Percentiles rank a stretch among this genome's conserved stretches.
Evolutionary conservation across 2,329 filamentous ascomycete genomes (phyloP).

Genomic region (Zymoseptoria ardabiliae): DNA sequence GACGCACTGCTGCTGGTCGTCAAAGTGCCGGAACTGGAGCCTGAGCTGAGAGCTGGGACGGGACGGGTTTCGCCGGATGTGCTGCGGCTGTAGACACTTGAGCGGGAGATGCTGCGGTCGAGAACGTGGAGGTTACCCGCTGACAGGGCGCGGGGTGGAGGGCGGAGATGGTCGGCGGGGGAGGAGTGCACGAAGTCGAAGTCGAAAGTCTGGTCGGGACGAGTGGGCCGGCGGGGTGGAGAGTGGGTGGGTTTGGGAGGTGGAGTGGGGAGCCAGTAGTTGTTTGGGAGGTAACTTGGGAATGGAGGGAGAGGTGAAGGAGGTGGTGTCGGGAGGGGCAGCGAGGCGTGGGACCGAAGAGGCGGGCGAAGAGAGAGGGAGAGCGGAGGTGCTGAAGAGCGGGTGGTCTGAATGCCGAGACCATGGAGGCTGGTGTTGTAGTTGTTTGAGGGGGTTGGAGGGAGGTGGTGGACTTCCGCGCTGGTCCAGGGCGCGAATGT

Average conservation of each 20-base stretch:
- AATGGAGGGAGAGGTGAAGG: conserved; percentile 21
- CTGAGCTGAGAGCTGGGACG: conserved; percentile 1
- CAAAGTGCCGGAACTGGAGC: conserved; percentile 3
- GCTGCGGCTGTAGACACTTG: conserved; percentile 26
- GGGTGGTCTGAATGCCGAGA: conserved; percentile 19
- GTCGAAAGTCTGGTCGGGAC: conserved; percentile 2
- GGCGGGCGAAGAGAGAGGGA: conserved; percentile 21
- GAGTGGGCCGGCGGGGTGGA: conserved; percentile 8
- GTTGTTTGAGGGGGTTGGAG: conserved; percentile 11
- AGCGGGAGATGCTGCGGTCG: conserved; percentile 18
- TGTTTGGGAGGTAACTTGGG: conserved; percentile 20
- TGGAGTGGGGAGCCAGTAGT: conserved; percentile 8
- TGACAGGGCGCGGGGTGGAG: conserved; percentile 11
- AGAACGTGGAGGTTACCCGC: conserved; percentile 5
- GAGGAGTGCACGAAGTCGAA: conserved; percentile 8
- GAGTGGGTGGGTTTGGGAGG: conserved; percentile 8
- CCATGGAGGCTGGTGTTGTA: conserved; percentile 8
- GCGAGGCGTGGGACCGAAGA: conserved; percentile 16
- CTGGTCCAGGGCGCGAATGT: conserved; percentile 7
- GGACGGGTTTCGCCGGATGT: conserved; percentile 17
- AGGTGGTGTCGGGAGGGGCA: conserved; percentile 11
- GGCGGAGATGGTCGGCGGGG: background rate
- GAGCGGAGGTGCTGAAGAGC: conserved; percentile 11
- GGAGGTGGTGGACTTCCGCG: conserved; percentile 2
- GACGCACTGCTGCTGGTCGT: conserved; percentile 15